phyloP scores from a whole-genome alignment of 208 protist genomes.

The Vickermania spadyakhi region DNA sequence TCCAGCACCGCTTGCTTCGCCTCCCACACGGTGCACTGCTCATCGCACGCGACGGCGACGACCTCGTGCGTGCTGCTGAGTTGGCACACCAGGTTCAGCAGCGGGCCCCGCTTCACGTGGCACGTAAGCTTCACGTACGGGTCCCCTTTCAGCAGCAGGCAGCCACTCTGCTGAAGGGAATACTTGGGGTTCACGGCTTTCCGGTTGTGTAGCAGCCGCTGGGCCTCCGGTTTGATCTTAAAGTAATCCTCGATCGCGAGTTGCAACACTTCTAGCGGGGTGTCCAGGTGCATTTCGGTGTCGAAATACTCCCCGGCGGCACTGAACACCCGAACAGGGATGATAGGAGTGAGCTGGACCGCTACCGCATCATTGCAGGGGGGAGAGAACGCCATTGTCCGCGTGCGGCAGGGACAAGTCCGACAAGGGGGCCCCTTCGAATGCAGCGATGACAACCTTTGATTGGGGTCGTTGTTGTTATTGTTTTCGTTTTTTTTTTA shows the following conservation, averaged over 20 bases:
- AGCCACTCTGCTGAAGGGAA: conserved; percentile 64
- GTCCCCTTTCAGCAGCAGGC: conserved; percentile 80
- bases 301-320: conserved; percentile 75
- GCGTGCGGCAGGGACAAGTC: too few species aligned
- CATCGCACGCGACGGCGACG: conserved; percentile 40
- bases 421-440: too few species aligned
- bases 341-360: conserved; percentile 60
- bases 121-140: conserved; percentile 68
- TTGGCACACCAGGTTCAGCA: conserved; percentile 58
- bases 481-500: too few species aligned
- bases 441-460: too few species aligned
- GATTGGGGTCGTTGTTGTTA: too few species aligned
- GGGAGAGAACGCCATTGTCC: too few species aligned
- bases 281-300: conserved; percentile 68
- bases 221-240: conserved; percentile 64
- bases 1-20: conserved; percentile 56
- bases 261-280: conserved; percentile 59
- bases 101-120: conserved; percentile 48
- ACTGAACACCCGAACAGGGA: conserved; percentile 64
- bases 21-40: conserved; percentile 55
- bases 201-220: conserved; percentile 74
- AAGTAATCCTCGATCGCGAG: conserved; percentile 79
- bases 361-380: too few species aligned
- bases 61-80: conserved; percentile 18
- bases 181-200: conserved; percentile 43